A percentile compares a stretch with the other conserved stretches of the same genome.
Conservation (phyloP, 2,329 filamentous ascomycete genomes). For the Pyrenophora teres region DNA sequence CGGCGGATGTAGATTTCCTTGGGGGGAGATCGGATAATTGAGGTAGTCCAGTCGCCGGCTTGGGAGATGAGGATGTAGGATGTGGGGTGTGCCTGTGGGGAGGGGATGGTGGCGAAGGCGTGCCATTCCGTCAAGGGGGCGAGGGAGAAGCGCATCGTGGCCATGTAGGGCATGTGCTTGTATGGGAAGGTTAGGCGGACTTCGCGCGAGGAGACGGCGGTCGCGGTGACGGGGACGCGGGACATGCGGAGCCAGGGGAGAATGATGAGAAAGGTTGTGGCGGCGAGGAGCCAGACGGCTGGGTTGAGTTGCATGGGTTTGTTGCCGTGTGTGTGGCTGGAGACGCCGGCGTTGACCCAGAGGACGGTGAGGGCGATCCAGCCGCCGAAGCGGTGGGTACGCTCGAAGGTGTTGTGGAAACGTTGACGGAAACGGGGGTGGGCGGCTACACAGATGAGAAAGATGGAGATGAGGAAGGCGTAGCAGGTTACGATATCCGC, state of each 20-base stretch:
- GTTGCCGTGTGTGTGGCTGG: conserved; percentile 2
- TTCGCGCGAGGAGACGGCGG: conserved; percentile 72
- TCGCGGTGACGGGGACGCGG: conserved; percentile 66
- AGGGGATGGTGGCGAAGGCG: conserved; percentile 45
- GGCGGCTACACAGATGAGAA: conserved; percentile 32
- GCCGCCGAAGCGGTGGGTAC: conserved; percentile 43
- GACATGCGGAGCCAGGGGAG: conserved; percentile 76
- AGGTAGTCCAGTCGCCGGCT: conserved; percentile 44
- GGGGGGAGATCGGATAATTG: conserved; percentile 18
- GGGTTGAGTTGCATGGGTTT: conserved; percentile 14
- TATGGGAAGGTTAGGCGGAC: conserved; percentile 63
- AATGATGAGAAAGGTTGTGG: conserved; percentile 68
- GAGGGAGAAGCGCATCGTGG: conserved; percentile 22
- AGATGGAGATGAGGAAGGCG: conserved; percentile 22
- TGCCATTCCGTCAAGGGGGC: conserved; percentile 43
- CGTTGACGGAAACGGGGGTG: conserved; percentile 28
- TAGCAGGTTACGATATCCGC: conserved; percentile 22
- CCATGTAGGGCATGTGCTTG: conserved; percentile 29
- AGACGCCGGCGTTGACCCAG: conserved; percentile 28
- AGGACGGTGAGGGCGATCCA: conserved; percentile 39
- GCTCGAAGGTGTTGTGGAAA: conserved; percentile 44
- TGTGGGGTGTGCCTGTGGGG: conserved; percentile 1
- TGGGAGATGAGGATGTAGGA: conserved; percentile 36
- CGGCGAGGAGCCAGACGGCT: conserved; percentile 68
- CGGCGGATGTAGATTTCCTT: conserved; percentile 21